Evolutionary conservation across 2,329 filamentous ascomycete genomes (phyloP).

Genomic region (Trichoderma arundinaceum): DNA sequence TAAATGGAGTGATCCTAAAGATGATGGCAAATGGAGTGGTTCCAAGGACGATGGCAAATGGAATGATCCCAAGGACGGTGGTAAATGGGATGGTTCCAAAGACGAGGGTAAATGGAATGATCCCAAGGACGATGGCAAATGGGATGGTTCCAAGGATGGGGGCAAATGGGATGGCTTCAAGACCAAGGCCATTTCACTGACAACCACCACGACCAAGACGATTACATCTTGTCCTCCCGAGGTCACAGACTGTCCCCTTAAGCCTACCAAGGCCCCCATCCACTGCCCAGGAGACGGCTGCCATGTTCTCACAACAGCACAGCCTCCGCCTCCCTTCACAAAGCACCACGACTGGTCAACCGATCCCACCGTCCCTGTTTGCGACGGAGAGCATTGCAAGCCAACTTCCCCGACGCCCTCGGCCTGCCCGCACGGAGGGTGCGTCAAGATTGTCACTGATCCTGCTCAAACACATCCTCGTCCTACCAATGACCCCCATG

Average conservation of each 20-base stretch:
- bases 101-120: slow-evolving; percentile 17
- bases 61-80: no score
- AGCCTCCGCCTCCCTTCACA: neutral
- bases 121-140: neutral
- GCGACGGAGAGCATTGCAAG: slow-evolving; percentile 13
- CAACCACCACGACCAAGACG: slow-evolving; percentile 33
- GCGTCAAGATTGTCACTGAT: neutral
- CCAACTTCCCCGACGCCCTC: neutral
- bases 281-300: slow-evolving; percentile 1
- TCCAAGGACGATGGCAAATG: no score
- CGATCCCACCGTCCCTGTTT: neutral
- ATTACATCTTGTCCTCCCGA: slow-evolving; percentile 55
- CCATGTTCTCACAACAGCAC: neutral
- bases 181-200: slow-evolving; percentile 8
- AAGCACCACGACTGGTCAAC: slow-evolving; percentile 5
- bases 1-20: slow-evolving; percentile 6
- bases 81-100: slow-evolving; percentile 19
- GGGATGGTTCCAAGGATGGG: neutral
- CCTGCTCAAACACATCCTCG: neutral
- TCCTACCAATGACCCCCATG: neutral
- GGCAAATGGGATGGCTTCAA: neutral
- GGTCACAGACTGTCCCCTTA: slow-evolving; percentile 60
- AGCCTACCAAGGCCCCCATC: neutral
- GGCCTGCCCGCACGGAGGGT: slow-evolving; percentile 17
- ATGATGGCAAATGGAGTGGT: no score